Percentiles rank a stretch among this genome's conserved stretches.
Conservation (phyloP, 2,329 filamentous ascomycete genomes). For the Aspergillus oerlinghausenensis region DNA sequence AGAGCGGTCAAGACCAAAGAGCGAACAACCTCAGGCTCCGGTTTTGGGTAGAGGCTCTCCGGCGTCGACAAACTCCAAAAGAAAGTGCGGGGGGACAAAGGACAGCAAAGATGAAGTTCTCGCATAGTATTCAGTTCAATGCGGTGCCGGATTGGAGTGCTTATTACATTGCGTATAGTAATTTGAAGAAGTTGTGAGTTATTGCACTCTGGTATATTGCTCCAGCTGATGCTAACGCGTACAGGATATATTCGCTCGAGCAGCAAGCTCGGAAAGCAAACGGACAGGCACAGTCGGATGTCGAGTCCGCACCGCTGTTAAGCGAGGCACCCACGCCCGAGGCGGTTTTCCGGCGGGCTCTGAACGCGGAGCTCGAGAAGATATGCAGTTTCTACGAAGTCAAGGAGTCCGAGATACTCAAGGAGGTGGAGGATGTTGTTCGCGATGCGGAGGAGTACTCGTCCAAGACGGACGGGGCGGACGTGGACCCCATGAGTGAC, state of each 20-base stretch:
- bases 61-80: conserved; percentile 15
- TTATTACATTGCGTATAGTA: conserved; percentile 97
- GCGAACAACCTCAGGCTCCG: conserved; percentile 18
- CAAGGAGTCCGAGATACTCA: conserved; percentile 83
- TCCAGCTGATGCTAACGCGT: conserved; percentile 3
- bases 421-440: conserved; percentile 73
- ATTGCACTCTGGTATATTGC: too few relatives aligned
- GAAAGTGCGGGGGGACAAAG: conserved; percentile 38
- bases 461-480: conserved; percentile 47
- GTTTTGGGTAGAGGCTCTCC: conserved; percentile 34
- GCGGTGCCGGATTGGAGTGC: conserved; percentile 99
- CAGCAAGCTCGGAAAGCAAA: conserved; percentile 66
- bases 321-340: conserved; percentile 65
- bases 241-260: conserved; percentile 90
- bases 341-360: conserved; percentile 70
- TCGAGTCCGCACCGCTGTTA: conserved; percentile 81
- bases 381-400: conserved; percentile 83
- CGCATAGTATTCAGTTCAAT: conserved; percentile 98
- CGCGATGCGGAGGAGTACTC: conserved; percentile 68
- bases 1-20: background rate
- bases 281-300: conserved; percentile 56
- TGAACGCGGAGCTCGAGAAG: conserved; percentile 90
- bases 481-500: conserved; percentile 41
- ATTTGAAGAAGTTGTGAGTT: conserved; percentile 87
- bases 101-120: conserved; percentile 96